Conservation (phyloP, 495 filamentous ascomycete species). For the Sordaria brevicollis region DNA sequence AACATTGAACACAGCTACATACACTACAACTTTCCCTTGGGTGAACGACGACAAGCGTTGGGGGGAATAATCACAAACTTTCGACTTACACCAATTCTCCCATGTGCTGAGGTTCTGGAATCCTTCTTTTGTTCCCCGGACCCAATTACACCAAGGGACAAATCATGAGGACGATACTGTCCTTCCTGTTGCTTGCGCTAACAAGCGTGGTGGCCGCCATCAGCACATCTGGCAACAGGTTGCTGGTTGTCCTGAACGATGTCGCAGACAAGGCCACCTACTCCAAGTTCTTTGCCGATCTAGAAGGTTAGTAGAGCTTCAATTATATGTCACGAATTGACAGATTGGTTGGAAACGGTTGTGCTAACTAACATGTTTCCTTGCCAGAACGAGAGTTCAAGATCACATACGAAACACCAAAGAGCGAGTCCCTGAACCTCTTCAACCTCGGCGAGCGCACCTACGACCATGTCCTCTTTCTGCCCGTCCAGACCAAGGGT, state of each 20-base stretch:
- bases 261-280: slow-evolving; percentile 65
- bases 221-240: slow-evolving; percentile 68
- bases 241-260: slow-evolving; percentile 84
- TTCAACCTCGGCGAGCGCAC: slow-evolving; percentile 79
- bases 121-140: slow-evolving; percentile 13
- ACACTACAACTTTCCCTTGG: not conserved
- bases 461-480: slow-evolving; percentile 83
- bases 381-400: slow-evolving; percentile 72
- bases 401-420: slow-evolving; percentile 72
- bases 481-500: slow-evolving; percentile 82
- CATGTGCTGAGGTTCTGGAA: not conserved
- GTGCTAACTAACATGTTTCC: slow-evolving; percentile 11
- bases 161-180: slow-evolving; percentile 67
- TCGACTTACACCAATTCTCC: not conserved
- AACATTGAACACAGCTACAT: not conserved
- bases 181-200: slow-evolving; percentile 54
- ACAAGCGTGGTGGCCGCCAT: slow-evolving; percentile 58
- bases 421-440: slow-evolving; percentile 68
- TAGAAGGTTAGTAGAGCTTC: slow-evolving; percentile 51
- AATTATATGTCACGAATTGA: not conserved
- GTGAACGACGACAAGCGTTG: not conserved
- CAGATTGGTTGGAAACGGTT: not conserved
- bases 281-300: slow-evolving; percentile 69
- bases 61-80: not conserved
- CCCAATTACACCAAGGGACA: slow-evolving; percentile 23